phyloP scores from a whole-genome alignment of 768 basidiomycete genomes.

The Termitomyces heimii region DNA sequence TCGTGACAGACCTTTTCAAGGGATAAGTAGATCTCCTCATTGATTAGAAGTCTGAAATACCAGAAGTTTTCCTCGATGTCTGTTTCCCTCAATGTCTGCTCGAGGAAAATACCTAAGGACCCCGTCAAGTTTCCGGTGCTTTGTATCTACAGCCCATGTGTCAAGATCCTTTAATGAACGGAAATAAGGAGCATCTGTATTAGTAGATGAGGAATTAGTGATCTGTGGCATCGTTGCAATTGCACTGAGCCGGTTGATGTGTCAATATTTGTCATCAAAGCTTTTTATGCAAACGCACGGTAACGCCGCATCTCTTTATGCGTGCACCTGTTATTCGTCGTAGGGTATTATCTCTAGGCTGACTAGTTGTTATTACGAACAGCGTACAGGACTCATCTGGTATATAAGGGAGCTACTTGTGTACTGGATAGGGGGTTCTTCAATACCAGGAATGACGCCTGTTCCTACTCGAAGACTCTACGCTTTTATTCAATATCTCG shows the following conservation, averaged over 20 bases:
- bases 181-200: constrained; percentile 37
- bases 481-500: neutral
- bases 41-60: constrained; percentile 26
- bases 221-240: constrained; percentile 3
- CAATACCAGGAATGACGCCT: neutral
- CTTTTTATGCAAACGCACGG: too few species aligned
- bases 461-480: neutral
- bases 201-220: neutral
- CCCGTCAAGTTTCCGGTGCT: constrained; percentile 25
- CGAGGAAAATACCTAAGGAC: constrained; percentile 35
- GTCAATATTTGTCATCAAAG: too few species aligned
- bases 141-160: constrained; percentile 37
- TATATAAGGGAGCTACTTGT: neutral
- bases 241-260: neutral
- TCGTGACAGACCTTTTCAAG: constrained; percentile 66
- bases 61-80: constrained; percentile 47
- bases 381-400: neutral
- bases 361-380: neutral
- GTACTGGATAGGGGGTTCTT: neutral
- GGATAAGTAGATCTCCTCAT: neutral
- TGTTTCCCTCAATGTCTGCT: constrained; percentile 10
- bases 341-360: too few species aligned
- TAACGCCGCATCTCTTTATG: too few species aligned
- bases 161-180: constrained; percentile 52
- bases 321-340: too few species aligned